These are phyloP conservation scores for Sporothrix brasiliensis DNA, from an alignment of 2,329 filamentous ascomycete genomes.

Conservation along the genomic window DNA sequence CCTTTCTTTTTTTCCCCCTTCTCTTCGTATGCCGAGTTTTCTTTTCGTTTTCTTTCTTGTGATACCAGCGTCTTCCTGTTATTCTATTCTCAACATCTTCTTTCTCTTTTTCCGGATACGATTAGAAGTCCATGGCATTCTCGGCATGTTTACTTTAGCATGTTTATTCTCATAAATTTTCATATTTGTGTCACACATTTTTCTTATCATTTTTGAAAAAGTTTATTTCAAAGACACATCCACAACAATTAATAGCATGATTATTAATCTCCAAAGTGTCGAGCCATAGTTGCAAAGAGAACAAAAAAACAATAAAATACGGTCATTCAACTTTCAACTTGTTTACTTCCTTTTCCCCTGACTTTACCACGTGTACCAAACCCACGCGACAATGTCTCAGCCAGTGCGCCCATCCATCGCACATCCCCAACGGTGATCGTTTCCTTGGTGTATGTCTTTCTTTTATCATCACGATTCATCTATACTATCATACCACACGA, in stretches of 20 bases:
- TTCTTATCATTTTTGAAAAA: background rate
- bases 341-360: background rate
- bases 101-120: background rate
- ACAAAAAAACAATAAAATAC: background rate
- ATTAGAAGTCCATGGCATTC: background rate
- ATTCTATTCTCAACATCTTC: background rate
- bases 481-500: background rate
- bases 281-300: too few species aligned
- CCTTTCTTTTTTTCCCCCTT: background rate
- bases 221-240: too few species aligned
- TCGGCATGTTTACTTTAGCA: background rate
- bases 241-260: too few species aligned
- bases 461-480: too few species aligned
- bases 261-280: too few species aligned
- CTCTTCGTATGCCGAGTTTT: background rate
- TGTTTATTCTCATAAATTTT: background rate
- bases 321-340: background rate
- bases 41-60: background rate
- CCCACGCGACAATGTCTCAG: slow-evolving; percentile 26
- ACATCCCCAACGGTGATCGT: slow-evolving; percentile 18
- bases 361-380: background rate
- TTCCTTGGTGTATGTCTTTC: background rate
- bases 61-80: slow-evolving; percentile 12
- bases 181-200: background rate
- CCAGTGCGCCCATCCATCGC: background rate